Evolutionary conservation across 2,329 filamentous ascomycete genomes (phyloP).

Genomic region (Hypoxylon sp.): DNA sequence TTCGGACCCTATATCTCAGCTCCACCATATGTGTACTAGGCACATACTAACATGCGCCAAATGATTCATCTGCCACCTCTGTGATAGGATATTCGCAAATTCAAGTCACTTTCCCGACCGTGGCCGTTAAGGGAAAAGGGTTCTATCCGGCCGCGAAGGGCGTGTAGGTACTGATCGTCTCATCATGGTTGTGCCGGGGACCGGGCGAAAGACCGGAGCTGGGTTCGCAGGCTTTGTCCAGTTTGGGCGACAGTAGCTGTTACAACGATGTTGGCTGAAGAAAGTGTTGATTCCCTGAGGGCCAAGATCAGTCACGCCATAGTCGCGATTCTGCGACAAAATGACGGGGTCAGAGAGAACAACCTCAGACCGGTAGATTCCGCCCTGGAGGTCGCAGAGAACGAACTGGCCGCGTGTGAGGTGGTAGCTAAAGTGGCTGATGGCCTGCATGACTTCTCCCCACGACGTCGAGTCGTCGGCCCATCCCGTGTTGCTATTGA

Average conservation of each 20-base stretch:
- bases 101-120: not conserved
- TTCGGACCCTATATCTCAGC: not conserved
- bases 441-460: conserved; percentile 59
- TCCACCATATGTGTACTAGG: not conserved
- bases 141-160: conserved; percentile 17
- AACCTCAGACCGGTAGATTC: conserved; percentile 55
- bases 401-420: conserved; percentile 56
- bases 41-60: not conserved
- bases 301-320: conserved; percentile 59
- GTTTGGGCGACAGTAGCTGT: conserved; percentile 51
- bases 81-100: not conserved
- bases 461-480: conserved; percentile 50
- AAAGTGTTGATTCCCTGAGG: conserved; percentile 58
- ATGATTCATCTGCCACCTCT: not conserved
- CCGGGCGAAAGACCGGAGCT: conserved; percentile 7
- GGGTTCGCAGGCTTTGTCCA: conserved; percentile 45
- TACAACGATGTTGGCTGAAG: conserved; percentile 58
- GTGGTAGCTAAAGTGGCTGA: conserved; percentile 63
- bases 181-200: conserved; percentile 41
- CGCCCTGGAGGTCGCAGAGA: conserved; percentile 62
- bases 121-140: not conserved
- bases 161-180: conserved; percentile 22
- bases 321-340: conserved; percentile 56
- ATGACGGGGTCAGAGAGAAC: conserved; percentile 61
- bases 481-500: conserved; percentile 63